phyloP scores from a whole-genome alignment of 495 filamentous ascomycete species.

The Cryomyces minteri region DNA sequence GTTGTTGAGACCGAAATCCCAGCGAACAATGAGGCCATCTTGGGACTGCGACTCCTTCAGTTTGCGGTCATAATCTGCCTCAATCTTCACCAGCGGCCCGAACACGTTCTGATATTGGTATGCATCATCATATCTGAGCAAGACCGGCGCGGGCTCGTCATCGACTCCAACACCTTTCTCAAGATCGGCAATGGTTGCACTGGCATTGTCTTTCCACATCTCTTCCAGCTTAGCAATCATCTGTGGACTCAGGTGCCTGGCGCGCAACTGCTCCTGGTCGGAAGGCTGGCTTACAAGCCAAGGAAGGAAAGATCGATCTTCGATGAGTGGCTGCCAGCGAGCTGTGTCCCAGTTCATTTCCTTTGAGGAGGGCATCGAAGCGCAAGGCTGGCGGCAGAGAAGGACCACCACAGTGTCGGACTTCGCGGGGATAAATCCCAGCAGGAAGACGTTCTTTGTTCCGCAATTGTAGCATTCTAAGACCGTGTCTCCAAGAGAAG shows the following conservation, averaged over 20 bases:
- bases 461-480: constrained; percentile 99
- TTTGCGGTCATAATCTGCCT: constrained; percentile 99
- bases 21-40: constrained; percentile 81
- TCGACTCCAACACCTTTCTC: constrained; percentile 89
- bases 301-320: constrained; percentile 83
- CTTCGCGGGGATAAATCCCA: constrained; percentile 98
- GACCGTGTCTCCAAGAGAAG: constrained; percentile 90
- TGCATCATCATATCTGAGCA: constrained; percentile 90
- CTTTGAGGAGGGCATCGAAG: constrained; percentile 86
- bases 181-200: constrained; percentile 76
- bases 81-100: constrained; percentile 94
- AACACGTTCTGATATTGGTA: constrained; percentile 99
- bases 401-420: constrained; percentile 96
- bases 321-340: constrained; percentile 92
- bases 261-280: constrained; percentile 90
- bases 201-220: constrained; percentile 94
- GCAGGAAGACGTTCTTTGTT: constrained; percentile 97
- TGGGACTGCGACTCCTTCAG: constrained; percentile 96
- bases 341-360: constrained; percentile 99
- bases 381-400: constrained; percentile 91
- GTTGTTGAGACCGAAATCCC: constrained; percentile 94
- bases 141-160: constrained; percentile 84
- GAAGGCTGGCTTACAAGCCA: constrained; percentile 87
- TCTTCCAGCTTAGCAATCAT: constrained; percentile 96
- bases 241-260: constrained; percentile 81